Percentiles rank a stretch among this genome's conserved stretches.
Evolutionary conservation across 2,329 filamentous ascomycete genomes (phyloP).

Genomic region (Arthrobotrys conoides): DNA sequence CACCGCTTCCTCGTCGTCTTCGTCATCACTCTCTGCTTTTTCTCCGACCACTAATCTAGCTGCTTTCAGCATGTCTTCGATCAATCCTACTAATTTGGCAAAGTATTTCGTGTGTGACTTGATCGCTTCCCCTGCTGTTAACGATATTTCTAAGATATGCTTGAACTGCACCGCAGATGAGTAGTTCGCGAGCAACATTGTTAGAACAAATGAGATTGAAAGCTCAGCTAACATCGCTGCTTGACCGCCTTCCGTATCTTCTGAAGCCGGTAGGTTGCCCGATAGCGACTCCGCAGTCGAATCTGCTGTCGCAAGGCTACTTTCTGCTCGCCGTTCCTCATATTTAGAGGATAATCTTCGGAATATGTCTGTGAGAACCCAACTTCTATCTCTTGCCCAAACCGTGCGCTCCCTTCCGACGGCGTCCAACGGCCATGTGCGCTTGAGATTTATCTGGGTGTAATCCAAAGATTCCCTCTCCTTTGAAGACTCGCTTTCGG

Average conservation of each 20-base stretch:
- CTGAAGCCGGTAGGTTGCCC: slow-evolving; percentile 32
- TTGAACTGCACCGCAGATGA: slow-evolving; percentile 63
- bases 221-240: slow-evolving; percentile 62
- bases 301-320: slow-evolving; percentile 41
- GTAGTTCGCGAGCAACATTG: slow-evolving; percentile 63
- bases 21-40: slow-evolving; percentile 61
- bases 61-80: slow-evolving; percentile 60
- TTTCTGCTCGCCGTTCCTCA: slow-evolving; percentile 12
- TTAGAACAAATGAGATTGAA: slow-evolving; percentile 62
- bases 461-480: slow-evolving; percentile 60
- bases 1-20: slow-evolving; percentile 56
- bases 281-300: slow-evolving; percentile 49
- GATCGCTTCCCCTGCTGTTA: slow-evolving; percentile 61
- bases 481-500: slow-evolving; percentile 9
- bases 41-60: slow-evolving; percentile 59
- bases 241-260: slow-evolving; percentile 47
- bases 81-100: slow-evolving; percentile 46
- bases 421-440: slow-evolving; percentile 63
- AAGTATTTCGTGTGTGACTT: slow-evolving; percentile 59
- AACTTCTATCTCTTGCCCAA: slow-evolving; percentile 64
- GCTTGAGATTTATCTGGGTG: slow-evolving; percentile 63
- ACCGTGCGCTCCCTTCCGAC: slow-evolving; percentile 63
- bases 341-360: slow-evolving; percentile 27
- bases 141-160: slow-evolving; percentile 62
- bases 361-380: slow-evolving; percentile 61